Percentiles rank a stretch among this genome's conserved stretches.
Evolutionary conservation across 371 early-diverging fungal genomes (phyloP).

Genomic region (Mortierella sp.): DNA sequence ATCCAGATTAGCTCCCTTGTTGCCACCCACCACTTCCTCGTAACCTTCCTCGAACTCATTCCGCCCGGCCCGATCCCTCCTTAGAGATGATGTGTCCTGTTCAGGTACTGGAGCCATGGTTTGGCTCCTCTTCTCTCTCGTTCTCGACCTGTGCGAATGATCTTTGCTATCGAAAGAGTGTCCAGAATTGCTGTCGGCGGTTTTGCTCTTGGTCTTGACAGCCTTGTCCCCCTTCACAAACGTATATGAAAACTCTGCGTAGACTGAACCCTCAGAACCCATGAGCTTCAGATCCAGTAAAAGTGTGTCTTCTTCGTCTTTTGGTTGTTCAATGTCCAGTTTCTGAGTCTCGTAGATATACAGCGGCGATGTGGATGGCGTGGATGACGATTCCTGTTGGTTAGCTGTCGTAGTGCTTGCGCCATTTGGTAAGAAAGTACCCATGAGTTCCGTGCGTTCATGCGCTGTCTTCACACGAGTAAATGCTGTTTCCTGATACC

Average conservation of each 20-base stretch:
- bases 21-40: neutral
- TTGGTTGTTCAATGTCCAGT: slow-evolving; percentile 22
- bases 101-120: too few species aligned
- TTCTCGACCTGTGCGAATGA: too few species aligned
- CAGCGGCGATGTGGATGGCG: too few species aligned
- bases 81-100: too few species aligned
- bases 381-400: too few species aligned
- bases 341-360: slow-evolving; percentile 38
- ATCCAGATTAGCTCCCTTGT: slow-evolving; percentile 13
- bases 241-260: slow-evolving; percentile 35
- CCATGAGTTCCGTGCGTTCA: slow-evolving; percentile 44
- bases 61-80: too few species aligned
- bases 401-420: slow-evolving; percentile 15
- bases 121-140: too few species aligned
- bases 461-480: slow-evolving; percentile 28
- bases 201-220: neutral
- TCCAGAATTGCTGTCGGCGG: slow-evolving; percentile 6
- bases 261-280: slow-evolving; percentile 26
- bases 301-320: slow-evolving; percentile 33
- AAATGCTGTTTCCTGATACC: slow-evolving; percentile 41
- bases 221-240: slow-evolving; percentile 15
- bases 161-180: neutral
- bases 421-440: slow-evolving; percentile 35
- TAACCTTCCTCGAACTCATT: slow-evolving; percentile 11
- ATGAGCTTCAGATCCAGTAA: slow-evolving; percentile 32